phyloP scores from a whole-genome alignment of 768 basidiomycete species.

The Termitomyces sp. region DNA sequence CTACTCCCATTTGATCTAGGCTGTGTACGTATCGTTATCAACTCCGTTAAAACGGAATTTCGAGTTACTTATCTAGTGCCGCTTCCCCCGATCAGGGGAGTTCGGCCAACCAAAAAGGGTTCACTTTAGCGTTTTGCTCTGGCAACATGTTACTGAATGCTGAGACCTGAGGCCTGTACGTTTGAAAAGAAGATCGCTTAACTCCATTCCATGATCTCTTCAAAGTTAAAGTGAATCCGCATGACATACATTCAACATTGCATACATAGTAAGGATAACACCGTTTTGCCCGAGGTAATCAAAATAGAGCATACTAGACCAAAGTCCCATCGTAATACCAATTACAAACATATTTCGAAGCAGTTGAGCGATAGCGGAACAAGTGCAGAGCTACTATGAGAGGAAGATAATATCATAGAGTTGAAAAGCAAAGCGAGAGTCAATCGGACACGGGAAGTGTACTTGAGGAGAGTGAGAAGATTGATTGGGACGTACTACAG shows the following conservation, averaged over 20 bases:
- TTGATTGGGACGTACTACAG: slow-evolving; percentile 13
- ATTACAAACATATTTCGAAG: not conserved
- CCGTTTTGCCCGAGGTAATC: not conserved
- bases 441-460: not conserved
- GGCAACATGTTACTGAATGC: not conserved
- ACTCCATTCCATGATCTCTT: not conserved
- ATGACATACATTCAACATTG: not conserved
- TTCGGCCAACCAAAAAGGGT: not conserved
- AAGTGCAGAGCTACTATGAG: not conserved
- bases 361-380: not conserved
- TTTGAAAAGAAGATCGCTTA: not conserved
- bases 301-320: not conserved
- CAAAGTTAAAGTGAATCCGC: not conserved
- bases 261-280: too few species aligned
- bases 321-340: not conserved
- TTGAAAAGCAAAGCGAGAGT: not conserved
- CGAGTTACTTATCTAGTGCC: not conserved
- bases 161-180: not conserved
- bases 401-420: not conserved
- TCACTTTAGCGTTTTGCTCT: not conserved
- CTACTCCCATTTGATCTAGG: not conserved
- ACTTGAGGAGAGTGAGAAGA: not conserved
- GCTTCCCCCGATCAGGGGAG: not conserved
- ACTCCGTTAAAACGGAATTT: not conserved
- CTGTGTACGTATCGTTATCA: not conserved